Percentiles rank a stretch among this genome's conserved stretches.
These are phyloP conservation scores for Boletus speciosus DNA, from an alignment of 768 basidiomycete species.

Conservation along the genomic window DNA sequence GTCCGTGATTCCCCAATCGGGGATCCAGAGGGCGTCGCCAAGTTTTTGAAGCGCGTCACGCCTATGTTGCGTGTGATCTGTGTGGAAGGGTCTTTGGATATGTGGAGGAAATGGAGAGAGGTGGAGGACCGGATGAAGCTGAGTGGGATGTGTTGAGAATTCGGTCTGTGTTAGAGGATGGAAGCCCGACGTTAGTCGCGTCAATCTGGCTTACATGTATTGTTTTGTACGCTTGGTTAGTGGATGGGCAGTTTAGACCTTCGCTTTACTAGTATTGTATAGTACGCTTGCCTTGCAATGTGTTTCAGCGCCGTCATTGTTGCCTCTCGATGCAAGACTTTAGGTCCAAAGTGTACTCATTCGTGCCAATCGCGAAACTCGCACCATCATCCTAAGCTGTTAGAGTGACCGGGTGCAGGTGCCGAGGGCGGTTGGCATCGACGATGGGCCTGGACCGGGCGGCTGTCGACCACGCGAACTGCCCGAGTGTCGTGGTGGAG, in stretches of 20 bases:
- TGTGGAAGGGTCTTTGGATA: constrained; percentile 26
- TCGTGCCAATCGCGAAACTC: background rate
- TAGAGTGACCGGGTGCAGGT: too few species aligned
- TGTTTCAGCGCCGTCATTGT: background rate
- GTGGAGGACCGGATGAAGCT: constrained; percentile 23
- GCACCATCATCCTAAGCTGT: background rate
- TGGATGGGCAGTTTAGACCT: background rate
- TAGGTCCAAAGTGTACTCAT: background rate
- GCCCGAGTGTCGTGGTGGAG: too few species aligned
- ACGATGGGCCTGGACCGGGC: too few species aligned
- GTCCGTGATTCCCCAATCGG: constrained; percentile 28
- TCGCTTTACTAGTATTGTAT: too few species aligned
- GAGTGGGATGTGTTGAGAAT: background rate
- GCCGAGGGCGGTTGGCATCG: too few species aligned
- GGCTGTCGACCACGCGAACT: too few species aligned
- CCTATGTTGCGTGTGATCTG: constrained; percentile 24
- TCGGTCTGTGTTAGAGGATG: background rate
- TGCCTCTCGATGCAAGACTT: background rate
- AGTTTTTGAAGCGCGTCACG: constrained; percentile 22
- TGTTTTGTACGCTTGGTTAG: background rate
- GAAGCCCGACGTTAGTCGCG: background rate
- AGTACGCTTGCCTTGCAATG: background rate
- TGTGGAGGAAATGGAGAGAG: constrained; percentile 30
- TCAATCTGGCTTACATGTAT: constrained; percentile 4
- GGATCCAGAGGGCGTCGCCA: constrained; percentile 24